A percentile compares a stretch with the other conserved stretches of the same genome.
These are phyloP conservation scores for Penicillium roqueforti DNA, from an alignment of 495 filamentous ascomycete species.

Conservation along the genomic window DNA sequence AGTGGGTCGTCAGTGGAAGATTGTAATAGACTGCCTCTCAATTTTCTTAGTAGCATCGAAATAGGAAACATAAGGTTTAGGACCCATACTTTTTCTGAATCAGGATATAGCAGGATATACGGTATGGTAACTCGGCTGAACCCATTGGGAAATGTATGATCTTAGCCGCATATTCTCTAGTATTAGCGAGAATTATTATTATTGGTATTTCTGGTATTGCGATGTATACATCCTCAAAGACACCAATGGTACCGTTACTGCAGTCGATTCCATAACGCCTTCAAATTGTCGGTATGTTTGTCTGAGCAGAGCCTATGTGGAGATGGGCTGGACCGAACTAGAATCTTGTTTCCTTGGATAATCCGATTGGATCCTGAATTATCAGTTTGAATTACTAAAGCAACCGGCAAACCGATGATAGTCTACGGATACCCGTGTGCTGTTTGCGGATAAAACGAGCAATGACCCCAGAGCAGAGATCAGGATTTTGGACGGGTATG, in stretches of 20 bases:
- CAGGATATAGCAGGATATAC: not conserved
- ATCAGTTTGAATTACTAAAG: not conserved
- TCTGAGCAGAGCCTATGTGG: not conserved
- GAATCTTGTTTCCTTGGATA: conserved; percentile 3
- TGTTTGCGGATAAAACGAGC: conserved; percentile 23
- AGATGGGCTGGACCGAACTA: not conserved
- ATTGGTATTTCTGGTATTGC: conserved; percentile 11
- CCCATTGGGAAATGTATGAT: not conserved
- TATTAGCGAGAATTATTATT: not conserved
- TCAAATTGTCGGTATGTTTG: not conserved
- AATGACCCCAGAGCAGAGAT: not conserved
- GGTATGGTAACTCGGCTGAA: not conserved
- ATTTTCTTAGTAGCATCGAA: conserved; percentile 2
- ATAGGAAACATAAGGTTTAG: not conserved
- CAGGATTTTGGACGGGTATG: not conserved
- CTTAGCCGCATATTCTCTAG: conserved; percentile 1
- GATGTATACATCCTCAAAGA: not conserved
- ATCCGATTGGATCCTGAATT: not conserved
- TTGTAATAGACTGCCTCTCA: conserved; percentile 4
- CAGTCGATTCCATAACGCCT: not conserved
- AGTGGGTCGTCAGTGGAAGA: conserved; percentile 12
- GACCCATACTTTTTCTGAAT: conserved; percentile 8
- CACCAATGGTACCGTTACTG: conserved; percentile 28
- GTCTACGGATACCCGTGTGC: conserved; percentile 7
- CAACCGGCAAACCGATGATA: conserved; percentile 11